A percentile compares a stretch with the other conserved stretches of the same genome.
These are phyloP conservation scores for Arthrobotrys iridis DNA, from an alignment of 2,329 filamentous ascomycete genomes.

Conservation along the genomic window DNA sequence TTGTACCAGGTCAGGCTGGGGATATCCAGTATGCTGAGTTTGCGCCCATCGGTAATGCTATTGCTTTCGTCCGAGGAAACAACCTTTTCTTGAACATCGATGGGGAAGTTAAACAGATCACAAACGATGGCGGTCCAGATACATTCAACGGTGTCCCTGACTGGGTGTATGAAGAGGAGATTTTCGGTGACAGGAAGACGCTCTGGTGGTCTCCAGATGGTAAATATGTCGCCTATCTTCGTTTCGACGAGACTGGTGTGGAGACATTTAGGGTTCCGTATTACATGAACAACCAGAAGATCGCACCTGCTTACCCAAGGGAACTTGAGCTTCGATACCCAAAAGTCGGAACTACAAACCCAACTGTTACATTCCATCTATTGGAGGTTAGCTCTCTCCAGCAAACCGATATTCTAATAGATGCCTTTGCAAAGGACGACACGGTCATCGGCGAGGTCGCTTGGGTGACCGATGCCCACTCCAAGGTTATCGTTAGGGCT, in stretches of 20 bases:
- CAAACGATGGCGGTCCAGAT: constrained; percentile 70
- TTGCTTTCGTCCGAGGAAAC: constrained; percentile 75
- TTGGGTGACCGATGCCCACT: constrained; percentile 72
- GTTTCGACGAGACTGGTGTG: constrained; percentile 74
- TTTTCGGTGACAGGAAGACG: constrained; percentile 66
- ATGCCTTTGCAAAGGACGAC: constrained; percentile 70
- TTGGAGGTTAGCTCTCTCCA: constrained; percentile 65
- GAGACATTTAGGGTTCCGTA: constrained; percentile 73
- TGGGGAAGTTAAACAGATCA: constrained; percentile 69
- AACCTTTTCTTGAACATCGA: constrained; percentile 71
- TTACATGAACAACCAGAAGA: constrained; percentile 70
- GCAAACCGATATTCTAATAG: constrained; percentile 65
- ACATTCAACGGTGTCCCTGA: constrained; percentile 73
- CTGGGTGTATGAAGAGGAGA: constrained; percentile 72
- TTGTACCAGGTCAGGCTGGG: constrained; percentile 70
- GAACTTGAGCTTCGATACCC: constrained; percentile 74
- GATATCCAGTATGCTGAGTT: constrained; percentile 75
- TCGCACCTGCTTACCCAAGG: constrained; percentile 71
- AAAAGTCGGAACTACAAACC: constrained; percentile 75
- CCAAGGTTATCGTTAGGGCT: constrained; percentile 71
- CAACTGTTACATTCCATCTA: constrained; percentile 71
- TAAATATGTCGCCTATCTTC: constrained; percentile 67
- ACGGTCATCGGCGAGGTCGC: constrained; percentile 74
- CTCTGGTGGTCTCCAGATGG: constrained; percentile 71
- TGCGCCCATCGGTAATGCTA: constrained; percentile 68